phyloP scores from a whole-genome alignment of 2,329 filamentous ascomycete species.

The Pseudohalonectria lignicola region DNA sequence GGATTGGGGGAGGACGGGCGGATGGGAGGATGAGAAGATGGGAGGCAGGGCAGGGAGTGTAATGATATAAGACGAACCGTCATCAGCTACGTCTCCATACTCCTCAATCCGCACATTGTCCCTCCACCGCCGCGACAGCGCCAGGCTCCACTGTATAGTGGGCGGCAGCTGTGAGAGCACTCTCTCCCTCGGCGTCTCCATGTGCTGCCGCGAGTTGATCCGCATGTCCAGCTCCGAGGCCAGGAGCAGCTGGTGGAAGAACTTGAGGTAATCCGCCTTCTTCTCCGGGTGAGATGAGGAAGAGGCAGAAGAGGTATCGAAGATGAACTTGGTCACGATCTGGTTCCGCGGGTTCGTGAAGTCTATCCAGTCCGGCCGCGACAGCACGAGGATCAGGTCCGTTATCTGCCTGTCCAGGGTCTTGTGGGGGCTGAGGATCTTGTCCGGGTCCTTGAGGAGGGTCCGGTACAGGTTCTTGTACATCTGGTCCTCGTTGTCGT shows the following conservation, averaged over 20 bases:
- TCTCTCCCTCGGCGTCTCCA: conserved; percentile 53
- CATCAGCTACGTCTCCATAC: conserved; percentile 39
- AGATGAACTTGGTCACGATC: conserved; percentile 63
- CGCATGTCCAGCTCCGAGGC: conserved; percentile 62
- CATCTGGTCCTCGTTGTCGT: conserved; percentile 45
- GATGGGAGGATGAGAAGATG: too few species aligned
- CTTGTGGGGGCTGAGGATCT: conserved; percentile 46
- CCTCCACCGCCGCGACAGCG: conserved; percentile 62
- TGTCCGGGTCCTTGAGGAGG: conserved; percentile 58
- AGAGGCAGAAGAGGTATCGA: too few species aligned
- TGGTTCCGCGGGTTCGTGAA: conserved; percentile 61
- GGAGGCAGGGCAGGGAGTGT: background rate
- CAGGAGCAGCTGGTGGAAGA: conserved; percentile 69
- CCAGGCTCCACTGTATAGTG: conserved; percentile 61
- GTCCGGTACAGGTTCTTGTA: conserved; percentile 56
- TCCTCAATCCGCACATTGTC: conserved; percentile 58
- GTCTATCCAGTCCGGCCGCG: conserved; percentile 62
- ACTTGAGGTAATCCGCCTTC: conserved; percentile 46
- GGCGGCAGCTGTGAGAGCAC: conserved; percentile 56
- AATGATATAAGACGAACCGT: conserved; percentile 25
- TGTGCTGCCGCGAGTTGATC: conserved; percentile 51
- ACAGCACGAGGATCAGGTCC: conserved; percentile 59
- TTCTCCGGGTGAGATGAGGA: conserved; percentile 44
- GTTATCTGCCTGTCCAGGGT: conserved; percentile 61
- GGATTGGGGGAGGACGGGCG: too few species aligned